Evolutionary conservation across 148 eudicot species (phyloP), one percentile per base, ranked within the genome.

Genomic region (Vaccinium vitisidaea): DNA sequence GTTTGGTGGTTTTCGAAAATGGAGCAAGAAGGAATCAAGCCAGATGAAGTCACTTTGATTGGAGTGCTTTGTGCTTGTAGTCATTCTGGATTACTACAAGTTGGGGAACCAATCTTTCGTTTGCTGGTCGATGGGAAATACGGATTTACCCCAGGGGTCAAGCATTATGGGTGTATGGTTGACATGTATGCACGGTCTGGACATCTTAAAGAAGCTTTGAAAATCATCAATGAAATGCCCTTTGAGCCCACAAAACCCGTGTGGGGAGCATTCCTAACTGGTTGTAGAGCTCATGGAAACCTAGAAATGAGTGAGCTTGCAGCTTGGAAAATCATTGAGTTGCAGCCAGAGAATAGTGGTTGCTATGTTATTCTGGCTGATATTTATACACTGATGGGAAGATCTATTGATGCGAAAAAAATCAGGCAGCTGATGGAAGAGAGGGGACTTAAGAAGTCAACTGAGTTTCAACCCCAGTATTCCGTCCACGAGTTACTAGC

Each of bases 131-230:
- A 84, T 87, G 88, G 87, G 23, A 85, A 84, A 54, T 87, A 86
- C 32, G 86, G 89, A 46, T 87, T 92, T 74, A 12, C 85, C n/a
- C 89, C 92, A 0, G 82, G 59, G 5, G 69, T 87, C 36, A 86
- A 90, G 75, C 93, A 92, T 71, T 90, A 88, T 71, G 83, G 85
- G n/a, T 90, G 91, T 70, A 86, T 92, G 87, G 74, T 90, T 61
- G 92, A 92, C 76, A 84, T 92, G 56, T 87, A 87, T 43, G 88
- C 87, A 7, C 87, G 91, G 49, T 70, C 83, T 1, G 90, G 90
- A 73, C 67, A 46, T 73, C 76, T 92, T 8, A 80, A 86, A 69
- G 91, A 90, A 55, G 93, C 93, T 13, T n/a, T 87, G 30, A 82
- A 81, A 74, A 43, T 87, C 18, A 84, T 90, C 3, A 55, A 8